These are phyloP conservation scores for Cystobasidiaceae sp. DNA, from an alignment of 1,284 basidiomycete species.

Conservation along the genomic window DNA sequence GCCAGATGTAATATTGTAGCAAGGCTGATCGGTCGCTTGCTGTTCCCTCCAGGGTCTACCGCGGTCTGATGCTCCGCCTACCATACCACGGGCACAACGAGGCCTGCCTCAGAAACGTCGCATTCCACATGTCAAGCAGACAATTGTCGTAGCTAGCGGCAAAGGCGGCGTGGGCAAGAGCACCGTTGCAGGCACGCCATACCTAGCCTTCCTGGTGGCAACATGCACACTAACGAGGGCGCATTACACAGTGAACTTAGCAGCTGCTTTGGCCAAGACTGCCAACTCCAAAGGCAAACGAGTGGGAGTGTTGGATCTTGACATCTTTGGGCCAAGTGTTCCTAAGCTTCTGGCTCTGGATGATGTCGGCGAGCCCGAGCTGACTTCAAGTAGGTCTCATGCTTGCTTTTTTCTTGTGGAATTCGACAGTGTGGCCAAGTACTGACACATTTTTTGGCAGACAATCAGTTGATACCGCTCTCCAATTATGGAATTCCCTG, in stretches of 20 bases:
- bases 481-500: constrained; percentile 84
- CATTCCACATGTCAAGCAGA: constrained; percentile 54
- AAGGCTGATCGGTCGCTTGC: not conserved
- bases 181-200: constrained; percentile 70
- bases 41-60: constrained; percentile 37
- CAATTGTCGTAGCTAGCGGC: constrained; percentile 84
- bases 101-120: constrained; percentile 51
- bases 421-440: not conserved
- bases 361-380: constrained; percentile 67
- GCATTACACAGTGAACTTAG: constrained; percentile 64
- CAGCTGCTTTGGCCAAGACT: constrained; percentile 59
- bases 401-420: not conserved
- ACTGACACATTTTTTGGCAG: constrained; percentile 16
- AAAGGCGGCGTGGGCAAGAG: constrained; percentile 98
- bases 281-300: constrained; percentile 50
- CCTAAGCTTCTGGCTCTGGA: constrained; percentile 92
- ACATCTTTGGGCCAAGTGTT: constrained; percentile 94
- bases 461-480: constrained; percentile 67
- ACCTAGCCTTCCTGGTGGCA: not conserved
- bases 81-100: constrained; percentile 43
- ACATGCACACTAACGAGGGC: too few relatives aligned
- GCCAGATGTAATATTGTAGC: not conserved
- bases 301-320: constrained; percentile 86
- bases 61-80: constrained; percentile 38
- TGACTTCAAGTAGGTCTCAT: constrained; percentile 60